phyloP scores from a whole-genome alignment of 1,284 basidiomycete genomes.

The Boletellus deceptivus region DNA sequence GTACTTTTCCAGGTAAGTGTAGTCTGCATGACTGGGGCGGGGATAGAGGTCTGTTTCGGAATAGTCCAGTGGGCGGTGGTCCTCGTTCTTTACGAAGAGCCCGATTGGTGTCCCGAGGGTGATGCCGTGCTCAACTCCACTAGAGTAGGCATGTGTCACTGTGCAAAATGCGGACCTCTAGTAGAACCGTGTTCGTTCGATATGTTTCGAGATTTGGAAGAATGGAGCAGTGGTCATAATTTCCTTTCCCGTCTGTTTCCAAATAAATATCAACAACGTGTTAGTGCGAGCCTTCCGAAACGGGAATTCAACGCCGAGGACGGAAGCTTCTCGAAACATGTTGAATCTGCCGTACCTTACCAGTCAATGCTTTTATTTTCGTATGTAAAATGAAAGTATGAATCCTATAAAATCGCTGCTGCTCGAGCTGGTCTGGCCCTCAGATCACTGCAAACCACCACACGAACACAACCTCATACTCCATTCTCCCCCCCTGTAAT shows the following conservation, averaged over 20 bases:
- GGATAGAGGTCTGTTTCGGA: slow-evolving; percentile 98
- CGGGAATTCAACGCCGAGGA: neutral
- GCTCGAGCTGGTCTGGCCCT: neutral
- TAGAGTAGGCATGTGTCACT: too few relatives aligned
- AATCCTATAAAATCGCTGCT: neutral
- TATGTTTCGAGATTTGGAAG: neutral
- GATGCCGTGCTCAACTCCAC: slow-evolving; percentile 91
- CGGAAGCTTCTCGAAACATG: too few relatives aligned
- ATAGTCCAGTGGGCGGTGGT: slow-evolving; percentile 98
- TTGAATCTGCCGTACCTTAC: too few relatives aligned
- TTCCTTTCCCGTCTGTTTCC: neutral
- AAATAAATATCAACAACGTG: neutral
- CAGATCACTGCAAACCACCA: neutral
- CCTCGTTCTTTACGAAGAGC: slow-evolving; percentile 95
- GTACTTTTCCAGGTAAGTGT: slow-evolving; percentile 98
- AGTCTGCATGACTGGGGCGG: slow-evolving; percentile 96
- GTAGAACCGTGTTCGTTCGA: too few relatives aligned
- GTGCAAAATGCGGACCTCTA: too few relatives aligned
- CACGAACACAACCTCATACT: neutral
- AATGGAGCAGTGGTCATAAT: too few relatives aligned
- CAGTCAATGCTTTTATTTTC: too few relatives aligned
- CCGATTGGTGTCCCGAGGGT: slow-evolving; percentile 98
- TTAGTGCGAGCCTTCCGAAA: neutral
- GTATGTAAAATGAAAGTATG: too few relatives aligned
- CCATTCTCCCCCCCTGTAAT: neutral